Conservation (phyloP, 805 yeast genomes). For the Saturnispora silvae region DNA sequence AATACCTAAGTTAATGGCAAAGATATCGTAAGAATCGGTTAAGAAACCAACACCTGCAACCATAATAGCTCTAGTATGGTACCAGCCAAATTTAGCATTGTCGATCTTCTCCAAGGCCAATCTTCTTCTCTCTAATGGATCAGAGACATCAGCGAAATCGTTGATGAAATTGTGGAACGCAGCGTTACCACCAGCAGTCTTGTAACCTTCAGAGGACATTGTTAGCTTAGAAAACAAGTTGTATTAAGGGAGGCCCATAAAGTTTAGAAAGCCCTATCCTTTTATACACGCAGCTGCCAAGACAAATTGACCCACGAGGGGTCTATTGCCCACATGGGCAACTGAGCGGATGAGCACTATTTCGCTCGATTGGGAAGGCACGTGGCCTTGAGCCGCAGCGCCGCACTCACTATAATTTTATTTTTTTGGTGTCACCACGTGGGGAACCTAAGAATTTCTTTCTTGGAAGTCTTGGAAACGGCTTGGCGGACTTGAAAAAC, state of each 20-base stretch:
- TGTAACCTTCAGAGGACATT: slow-evolving; percentile 8
- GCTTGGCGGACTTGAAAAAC: no score
- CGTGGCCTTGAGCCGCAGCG: slow-evolving; percentile 4
- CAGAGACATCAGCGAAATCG: slow-evolving; percentile 72
- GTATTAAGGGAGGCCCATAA: neutral
- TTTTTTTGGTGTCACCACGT: no score
- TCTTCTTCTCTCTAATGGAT: slow-evolving; percentile 81
- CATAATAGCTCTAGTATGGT: slow-evolving; percentile 68
- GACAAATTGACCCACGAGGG: neutral
- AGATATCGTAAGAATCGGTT: slow-evolving; percentile 88
- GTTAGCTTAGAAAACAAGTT: no score
- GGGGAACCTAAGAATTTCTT: no score
- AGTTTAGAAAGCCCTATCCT: neutral
- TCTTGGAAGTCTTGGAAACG: no score
- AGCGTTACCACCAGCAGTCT: slow-evolving; percentile 66
- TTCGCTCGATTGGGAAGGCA: neutral
- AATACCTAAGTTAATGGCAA: slow-evolving; percentile 76
- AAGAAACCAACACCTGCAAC: slow-evolving; percentile 92
- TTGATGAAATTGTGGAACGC: slow-evolving; percentile 78
- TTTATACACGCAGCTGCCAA: neutral
- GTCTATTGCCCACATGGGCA: slow-evolving; percentile 3
- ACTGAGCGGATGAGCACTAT: neutral
- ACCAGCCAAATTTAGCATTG: slow-evolving; percentile 71
- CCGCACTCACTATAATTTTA: no score
- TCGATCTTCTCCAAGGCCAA: slow-evolving; percentile 77